phyloP scores from a whole-genome alignment of 495 filamentous ascomycete genomes.

The Pseudevernia furfuracea region DNA sequence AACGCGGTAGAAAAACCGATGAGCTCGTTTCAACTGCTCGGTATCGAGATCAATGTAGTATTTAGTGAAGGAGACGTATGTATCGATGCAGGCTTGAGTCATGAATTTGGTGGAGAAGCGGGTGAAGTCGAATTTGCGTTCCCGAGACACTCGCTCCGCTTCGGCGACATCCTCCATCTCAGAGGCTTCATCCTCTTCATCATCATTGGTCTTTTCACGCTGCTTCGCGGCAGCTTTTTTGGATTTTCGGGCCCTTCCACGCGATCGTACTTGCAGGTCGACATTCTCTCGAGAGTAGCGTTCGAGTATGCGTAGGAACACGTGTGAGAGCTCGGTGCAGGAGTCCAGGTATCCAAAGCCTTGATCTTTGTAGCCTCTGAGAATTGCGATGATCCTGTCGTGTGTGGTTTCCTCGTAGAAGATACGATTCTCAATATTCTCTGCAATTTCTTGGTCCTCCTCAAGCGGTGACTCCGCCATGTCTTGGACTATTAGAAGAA shows the following conservation, averaged over 20 bases:
- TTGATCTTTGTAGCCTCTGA: constrained; percentile 82
- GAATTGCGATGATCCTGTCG: constrained; percentile 70
- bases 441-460: constrained; percentile 95
- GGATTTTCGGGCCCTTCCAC: constrained; percentile 58
- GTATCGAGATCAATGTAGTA: constrained; percentile 76
- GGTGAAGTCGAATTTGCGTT: constrained; percentile 90
- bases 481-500: constrained; percentile 85
- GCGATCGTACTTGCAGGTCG: constrained; percentile 84
- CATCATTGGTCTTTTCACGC: constrained; percentile 29
- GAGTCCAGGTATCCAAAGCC: constrained; percentile 90
- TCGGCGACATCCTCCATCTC: constrained; percentile 67
- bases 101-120: constrained; percentile 75
- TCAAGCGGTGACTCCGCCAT: constrained; percentile 81
- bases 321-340: constrained; percentile 82
- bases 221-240: constrained; percentile 49
- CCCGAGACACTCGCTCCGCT: constrained; percentile 59
- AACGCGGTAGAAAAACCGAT: constrained; percentile 90
- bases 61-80: constrained; percentile 71
- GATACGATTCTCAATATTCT: constrained; percentile 92
- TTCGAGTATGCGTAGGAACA: constrained; percentile 87
- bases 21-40: constrained; percentile 81
- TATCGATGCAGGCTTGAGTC: constrained; percentile 77
- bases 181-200: constrained; percentile 47
- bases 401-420: constrained; percentile 97
- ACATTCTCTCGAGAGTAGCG: constrained; percentile 89